Evolutionary conservation across 176 grass and related monocot species (phyloP).

Genomic region (Lolium perenne): DNA sequence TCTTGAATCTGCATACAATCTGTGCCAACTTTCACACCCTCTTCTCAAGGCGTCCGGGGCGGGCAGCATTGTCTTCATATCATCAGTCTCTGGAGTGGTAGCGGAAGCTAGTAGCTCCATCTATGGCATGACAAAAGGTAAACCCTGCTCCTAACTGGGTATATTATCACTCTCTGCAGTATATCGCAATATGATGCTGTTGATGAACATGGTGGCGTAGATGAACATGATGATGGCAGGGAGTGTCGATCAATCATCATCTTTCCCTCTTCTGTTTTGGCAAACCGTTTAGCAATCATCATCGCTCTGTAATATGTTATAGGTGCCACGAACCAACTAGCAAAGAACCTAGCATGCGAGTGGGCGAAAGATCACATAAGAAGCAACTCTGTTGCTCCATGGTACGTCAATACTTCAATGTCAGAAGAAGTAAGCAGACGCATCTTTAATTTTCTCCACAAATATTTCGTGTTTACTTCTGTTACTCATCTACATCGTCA

Average conservation of each 20-base stretch:
- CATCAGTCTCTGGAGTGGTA: constrained; percentile 62
- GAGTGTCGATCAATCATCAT: too few relatives aligned
- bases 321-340: constrained; percentile 78
- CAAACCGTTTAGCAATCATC: too few relatives aligned
- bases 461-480: too few relatives aligned
- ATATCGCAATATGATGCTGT: too few relatives aligned
- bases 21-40: constrained; percentile 89
- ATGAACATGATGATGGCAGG: too few relatives aligned
- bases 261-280: too few relatives aligned
- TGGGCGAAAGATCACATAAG: constrained; percentile 91
- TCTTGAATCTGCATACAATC: constrained; percentile 80
- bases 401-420: constrained; percentile 91
- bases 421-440: constrained; percentile 42
- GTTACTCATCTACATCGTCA: too few relatives aligned
- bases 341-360: constrained; percentile 89
- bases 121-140: constrained; percentile 73
- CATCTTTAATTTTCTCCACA: too few relatives aligned
- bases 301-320: too few relatives aligned
- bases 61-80: constrained; percentile 87
- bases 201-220: too few relatives aligned
- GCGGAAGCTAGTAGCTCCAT: constrained; percentile 50
- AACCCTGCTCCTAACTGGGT: too few relatives aligned
- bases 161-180: too few relatives aligned
- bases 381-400: constrained; percentile 79
- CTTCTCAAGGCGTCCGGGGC: constrained; percentile 71